Evolutionary conservation across 305 asterid genomes (phyloP), one percentile per base, ranked within the genome.

Genomic region (Solanum hybrid): DNA sequence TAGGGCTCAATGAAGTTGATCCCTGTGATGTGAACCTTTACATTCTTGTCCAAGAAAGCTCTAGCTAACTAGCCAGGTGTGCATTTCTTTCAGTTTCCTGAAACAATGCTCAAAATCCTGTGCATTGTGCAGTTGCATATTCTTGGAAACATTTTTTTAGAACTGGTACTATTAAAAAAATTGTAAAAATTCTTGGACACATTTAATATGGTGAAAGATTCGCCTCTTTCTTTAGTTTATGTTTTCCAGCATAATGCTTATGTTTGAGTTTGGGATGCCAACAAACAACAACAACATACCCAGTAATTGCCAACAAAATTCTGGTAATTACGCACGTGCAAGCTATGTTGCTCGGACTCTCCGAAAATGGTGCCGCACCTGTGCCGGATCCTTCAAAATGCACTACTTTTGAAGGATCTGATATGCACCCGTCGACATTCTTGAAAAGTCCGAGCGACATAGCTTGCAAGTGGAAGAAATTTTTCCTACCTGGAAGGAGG

Each of bases 41-140:
- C 95, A 1, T 95, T 95, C 45, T 93, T 93, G 86, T 93, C 96
- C 4, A 31, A 84, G 82, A 89, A 90, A 36, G 91, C 42, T n/a
- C 56, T 24, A 34, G 76, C 64, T 40, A 38, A 79, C 35, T 86
- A 22, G 26, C 36, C 36, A 85, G 84, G 42, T 56, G 64, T 87
- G 93, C 90, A 73, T 88, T 89, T 72, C 10, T 72, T 72, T 72
- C 36, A 13, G 78, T 27, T 72, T 75, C 79, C 79, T 0, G 79
- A 24, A 75, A 15, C 37, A 75, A 8, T 31, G 37, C 38, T 31
- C 24, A 75, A 75, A 72, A 75, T 31, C 24, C 38, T 29, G 79
- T 75, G 78, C 78, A 72, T 72, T 72, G 91, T 88, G 92, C 92
- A n/a, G 89, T 90, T 73, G 89, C 93, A 64, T 91, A 87, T 69